These are phyloP conservation scores for Cantharellus cinnabarinus DNA, from an alignment of 768 basidiomycete genomes.

Conservation along the genomic window DNA sequence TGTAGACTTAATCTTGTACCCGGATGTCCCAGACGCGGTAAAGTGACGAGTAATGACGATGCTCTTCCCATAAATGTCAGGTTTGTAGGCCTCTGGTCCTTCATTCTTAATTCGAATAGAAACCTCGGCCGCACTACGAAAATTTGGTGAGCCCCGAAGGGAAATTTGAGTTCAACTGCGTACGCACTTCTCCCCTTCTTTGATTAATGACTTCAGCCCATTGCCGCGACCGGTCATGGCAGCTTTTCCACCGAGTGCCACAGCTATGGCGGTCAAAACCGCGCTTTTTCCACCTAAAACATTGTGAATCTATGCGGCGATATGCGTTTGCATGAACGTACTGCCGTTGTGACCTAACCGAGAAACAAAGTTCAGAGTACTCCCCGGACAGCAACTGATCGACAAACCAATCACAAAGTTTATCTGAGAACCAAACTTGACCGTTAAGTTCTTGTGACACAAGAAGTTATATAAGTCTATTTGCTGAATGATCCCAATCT, in stretches of 20 bases:
- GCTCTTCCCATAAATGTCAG: conserved; percentile 63
- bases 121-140: conserved; percentile 43
- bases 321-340: conserved; percentile 21
- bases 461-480: conserved; percentile 87
- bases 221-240: conserved; percentile 74
- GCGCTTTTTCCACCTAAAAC: conserved; percentile 80
- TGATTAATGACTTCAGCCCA: conserved; percentile 69
- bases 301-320: neutral
- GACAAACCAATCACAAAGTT: conserved; percentile 84
- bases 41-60: conserved; percentile 74
- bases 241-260: conserved; percentile 88
- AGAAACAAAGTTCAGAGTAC: too few species aligned
- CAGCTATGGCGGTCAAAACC: conserved; percentile 75
- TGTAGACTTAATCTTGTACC: conserved; percentile 54
- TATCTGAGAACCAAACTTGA: conserved; percentile 79
- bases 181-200: conserved; percentile 46
- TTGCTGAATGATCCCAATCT: conserved; percentile 71
- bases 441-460: conserved; percentile 74
- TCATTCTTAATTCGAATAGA: conserved; percentile 71
- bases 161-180: conserved; percentile 18
- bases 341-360: conserved; percentile 74
- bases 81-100: conserved; percentile 76
- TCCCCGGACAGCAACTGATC: too few species aligned
- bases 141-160: neutral
- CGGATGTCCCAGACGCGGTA: conserved; percentile 47